Conservation (phyloP, 495 filamentous ascomycete genomes). For the Penicillium simplicissimum region DNA sequence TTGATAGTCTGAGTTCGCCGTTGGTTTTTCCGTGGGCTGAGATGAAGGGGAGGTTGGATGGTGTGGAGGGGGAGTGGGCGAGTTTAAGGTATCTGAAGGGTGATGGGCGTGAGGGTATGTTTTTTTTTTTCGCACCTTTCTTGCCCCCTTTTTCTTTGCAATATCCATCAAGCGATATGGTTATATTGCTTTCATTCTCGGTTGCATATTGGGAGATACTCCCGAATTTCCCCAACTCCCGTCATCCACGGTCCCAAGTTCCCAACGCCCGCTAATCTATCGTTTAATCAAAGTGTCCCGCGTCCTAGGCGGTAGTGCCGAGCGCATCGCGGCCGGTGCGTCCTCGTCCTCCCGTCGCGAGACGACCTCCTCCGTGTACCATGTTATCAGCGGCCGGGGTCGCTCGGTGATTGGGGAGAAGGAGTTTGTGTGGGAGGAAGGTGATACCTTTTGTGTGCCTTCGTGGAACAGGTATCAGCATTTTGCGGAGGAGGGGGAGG, state of each 20-base stretch:
- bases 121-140: not conserved
- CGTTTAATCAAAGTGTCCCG: conserved; percentile 27
- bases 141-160: not conserved
- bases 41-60: conserved; percentile 39
- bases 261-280: conserved; percentile 18
- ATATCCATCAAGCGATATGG: too few species aligned
- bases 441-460: conserved; percentile 50
- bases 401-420: conserved; percentile 34
- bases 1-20: conserved; percentile 35
- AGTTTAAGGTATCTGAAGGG: conserved; percentile 32
- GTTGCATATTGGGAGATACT: too few species aligned
- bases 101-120: conserved; percentile 36
- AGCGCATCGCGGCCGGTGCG: conserved; percentile 30
- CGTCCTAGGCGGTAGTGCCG: conserved; percentile 42
- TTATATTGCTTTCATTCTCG: not conserved
- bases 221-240: not conserved
- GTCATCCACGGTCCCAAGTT: not conserved
- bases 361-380: conserved; percentile 44
- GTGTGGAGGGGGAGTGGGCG: conserved; percentile 24
- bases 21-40: conserved; percentile 44
- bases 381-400: conserved; percentile 41
- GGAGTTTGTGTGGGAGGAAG: conserved; percentile 34
- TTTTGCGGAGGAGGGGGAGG: conserved; percentile 33
- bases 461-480: conserved; percentile 47
- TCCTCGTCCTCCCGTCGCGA: conserved; percentile 33